phyloP scores from a whole-genome alignment of 805 yeast genomes.

The Priceomyces medius region DNA sequence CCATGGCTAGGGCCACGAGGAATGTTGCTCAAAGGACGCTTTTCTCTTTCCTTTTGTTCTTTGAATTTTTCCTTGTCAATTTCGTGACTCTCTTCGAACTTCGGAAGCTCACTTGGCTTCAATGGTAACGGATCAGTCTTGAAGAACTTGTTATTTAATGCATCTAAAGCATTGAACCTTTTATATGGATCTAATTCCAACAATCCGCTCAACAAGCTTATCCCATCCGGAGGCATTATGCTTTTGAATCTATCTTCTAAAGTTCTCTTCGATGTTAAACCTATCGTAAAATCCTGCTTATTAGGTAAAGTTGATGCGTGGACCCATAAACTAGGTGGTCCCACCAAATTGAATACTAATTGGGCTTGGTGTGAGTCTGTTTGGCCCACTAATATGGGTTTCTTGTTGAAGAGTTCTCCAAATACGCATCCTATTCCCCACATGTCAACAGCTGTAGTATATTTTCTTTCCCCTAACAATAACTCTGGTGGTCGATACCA shows the following conservation, averaged over 20 bases:
- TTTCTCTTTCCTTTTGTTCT: conserved; percentile 35
- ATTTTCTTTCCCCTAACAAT: conserved; percentile 76
- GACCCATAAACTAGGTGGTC: conserved; percentile 75
- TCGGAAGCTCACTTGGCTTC: conserved; percentile 52
- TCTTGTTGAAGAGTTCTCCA: conserved; percentile 80
- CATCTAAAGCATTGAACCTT: conserved; percentile 78
- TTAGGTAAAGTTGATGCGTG: conserved; percentile 58
- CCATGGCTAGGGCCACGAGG: conserved; percentile 1
- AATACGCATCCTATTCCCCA: conserved; percentile 98
- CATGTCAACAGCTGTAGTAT: conserved; percentile 93
- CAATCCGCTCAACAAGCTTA: conserved; percentile 59
- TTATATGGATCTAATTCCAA: conserved; percentile 67
- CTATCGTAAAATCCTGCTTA: conserved; percentile 43
- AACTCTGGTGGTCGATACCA: conserved; percentile 98
- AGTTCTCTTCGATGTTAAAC: conserved; percentile 46
- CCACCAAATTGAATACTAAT: conserved; percentile 74
- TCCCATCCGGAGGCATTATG: conserved; percentile 45
- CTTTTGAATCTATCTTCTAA: conserved; percentile 49
- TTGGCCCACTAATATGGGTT: conserved; percentile 82
- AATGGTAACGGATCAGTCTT: conserved; percentile 64
- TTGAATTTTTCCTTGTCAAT: conserved; percentile 65
- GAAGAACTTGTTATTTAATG: conserved; percentile 71
- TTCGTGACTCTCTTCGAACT: conserved; percentile 86
- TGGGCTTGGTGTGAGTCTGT: conserved; percentile 88
- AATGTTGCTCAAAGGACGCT: background rate